A percentile compares a stretch with the other conserved stretches of the same genome.
phyloP scores from a whole-genome alignment of 352 stramenopile species.

The Phytophthora tubulina region DNA sequence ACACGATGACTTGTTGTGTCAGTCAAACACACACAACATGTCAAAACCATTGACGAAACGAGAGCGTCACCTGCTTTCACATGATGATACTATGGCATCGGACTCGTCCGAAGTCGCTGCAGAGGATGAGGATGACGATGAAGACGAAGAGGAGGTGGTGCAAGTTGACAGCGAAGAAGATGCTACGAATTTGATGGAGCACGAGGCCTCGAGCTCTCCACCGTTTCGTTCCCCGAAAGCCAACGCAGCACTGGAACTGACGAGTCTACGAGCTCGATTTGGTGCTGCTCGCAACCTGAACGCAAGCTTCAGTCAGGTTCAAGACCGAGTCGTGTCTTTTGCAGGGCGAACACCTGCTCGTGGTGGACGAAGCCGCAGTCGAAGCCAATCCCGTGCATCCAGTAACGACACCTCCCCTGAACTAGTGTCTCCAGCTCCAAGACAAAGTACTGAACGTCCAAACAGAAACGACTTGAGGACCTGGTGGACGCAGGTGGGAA shows the following conservation, averaged over 20 bases:
- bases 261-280: too few relatives aligned
- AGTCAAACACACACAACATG: constrained; percentile 16
- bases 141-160: too few relatives aligned
- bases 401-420: constrained; percentile 22
- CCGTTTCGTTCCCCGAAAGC: too few relatives aligned
- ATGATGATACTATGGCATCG: constrained; percentile 13
- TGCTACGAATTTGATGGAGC: constrained; percentile 1
- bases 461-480: background rate
- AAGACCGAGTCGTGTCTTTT: constrained; percentile 10
- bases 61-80: constrained; percentile 17
- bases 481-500: constrained; percentile 20
- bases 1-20: constrained; percentile 31
- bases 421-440: constrained; percentile 1
- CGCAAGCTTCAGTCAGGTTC: constrained; percentile 22
- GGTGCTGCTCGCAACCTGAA: constrained; percentile 18
- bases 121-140: too few relatives aligned
- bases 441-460: background rate
- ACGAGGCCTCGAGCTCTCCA: too few relatives aligned
- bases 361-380: background rate
- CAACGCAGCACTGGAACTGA: too few relatives aligned
- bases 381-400: background rate
- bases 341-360: constrained; percentile 18
- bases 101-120: too few relatives aligned
- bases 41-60: constrained; percentile 24
- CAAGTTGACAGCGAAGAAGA: background rate